Evolutionary conservation across 768 basidiomycete genomes (phyloP).

Genomic region (Leccinellum luteum): DNA sequence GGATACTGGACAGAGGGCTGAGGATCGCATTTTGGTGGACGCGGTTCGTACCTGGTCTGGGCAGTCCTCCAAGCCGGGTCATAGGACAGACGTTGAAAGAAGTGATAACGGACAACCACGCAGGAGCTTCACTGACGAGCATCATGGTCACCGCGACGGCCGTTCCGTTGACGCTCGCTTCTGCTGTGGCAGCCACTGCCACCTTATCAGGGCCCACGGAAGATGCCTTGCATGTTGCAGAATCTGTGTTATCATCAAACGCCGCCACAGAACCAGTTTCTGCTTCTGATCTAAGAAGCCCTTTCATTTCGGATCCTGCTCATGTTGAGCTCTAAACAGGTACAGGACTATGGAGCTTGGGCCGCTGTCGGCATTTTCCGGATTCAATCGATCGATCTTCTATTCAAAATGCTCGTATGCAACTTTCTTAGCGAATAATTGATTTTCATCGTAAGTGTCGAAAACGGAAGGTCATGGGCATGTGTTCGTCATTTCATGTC

Average conservation of each 20-base stretch:
- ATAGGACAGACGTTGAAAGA: constrained; percentile 5
- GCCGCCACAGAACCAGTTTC: neutral
- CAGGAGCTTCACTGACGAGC: constrained; percentile 6
- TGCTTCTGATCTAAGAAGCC: neutral
- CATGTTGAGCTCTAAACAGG: constrained; percentile 19
- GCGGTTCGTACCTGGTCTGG: constrained; percentile 52
- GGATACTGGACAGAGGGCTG: constrained; percentile 77
- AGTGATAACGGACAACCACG: neutral
- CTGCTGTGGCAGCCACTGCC: constrained; percentile 8
- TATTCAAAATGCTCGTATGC: neutral
- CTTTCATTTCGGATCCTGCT: neutral
- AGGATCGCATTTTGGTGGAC: constrained; percentile 89
- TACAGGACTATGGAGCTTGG: neutral
- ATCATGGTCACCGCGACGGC: constrained; percentile 1
- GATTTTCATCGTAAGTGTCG: neutral
- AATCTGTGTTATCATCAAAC: constrained; percentile 1
- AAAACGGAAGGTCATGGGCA: neutral
- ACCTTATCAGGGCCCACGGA: neutral
- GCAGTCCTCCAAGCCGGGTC: constrained; percentile 3
- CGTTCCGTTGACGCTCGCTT: constrained; percentile 10
- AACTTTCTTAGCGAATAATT: neutral
- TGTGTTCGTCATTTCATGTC: neutral
- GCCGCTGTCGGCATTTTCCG: neutral
- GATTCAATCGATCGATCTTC: neutral
- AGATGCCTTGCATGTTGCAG: neutral